A percentile compares a stretch with the other conserved stretches of the same genome.
These are phyloP conservation scores for Mycena maculata DNA, from an alignment of 768 basidiomycete genomes.

Conservation along the genomic window DNA sequence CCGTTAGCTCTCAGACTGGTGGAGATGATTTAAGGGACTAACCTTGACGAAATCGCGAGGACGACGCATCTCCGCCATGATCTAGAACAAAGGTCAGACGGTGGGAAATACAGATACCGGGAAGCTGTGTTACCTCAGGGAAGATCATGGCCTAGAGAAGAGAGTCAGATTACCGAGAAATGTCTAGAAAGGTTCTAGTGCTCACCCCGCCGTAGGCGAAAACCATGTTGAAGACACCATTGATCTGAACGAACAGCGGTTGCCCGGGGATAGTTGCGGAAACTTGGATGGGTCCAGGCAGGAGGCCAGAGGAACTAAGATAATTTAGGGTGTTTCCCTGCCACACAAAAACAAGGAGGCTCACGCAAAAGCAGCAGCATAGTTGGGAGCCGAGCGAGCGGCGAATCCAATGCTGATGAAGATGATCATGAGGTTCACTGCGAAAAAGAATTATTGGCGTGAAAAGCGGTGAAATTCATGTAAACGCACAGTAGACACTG, in stretches of 20 bases:
- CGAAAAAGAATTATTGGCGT: neutral
- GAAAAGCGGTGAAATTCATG: too few species aligned
- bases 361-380: constrained; percentile 9
- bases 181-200: too few species aligned
- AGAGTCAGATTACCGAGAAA: neutral
- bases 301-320: neutral
- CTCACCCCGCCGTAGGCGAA: constrained; percentile 13
- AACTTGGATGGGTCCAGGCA: constrained; percentile 9
- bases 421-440: constrained; percentile 11
- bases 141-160: constrained; percentile 12
- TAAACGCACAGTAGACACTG: constrained; percentile 10
- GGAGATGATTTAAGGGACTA: too few species aligned
- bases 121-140: neutral
- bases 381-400: neutral
- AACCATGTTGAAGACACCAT: constrained; percentile 9
- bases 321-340: neutral
- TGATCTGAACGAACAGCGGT: constrained; percentile 14
- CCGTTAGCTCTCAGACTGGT: neutral
- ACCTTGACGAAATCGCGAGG: constrained; percentile 16
- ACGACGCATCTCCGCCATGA: constrained; percentile 20
- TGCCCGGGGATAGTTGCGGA: neutral
- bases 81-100: neutral
- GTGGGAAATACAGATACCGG: too few species aligned
- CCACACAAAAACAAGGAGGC: neutral
- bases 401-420: constrained; percentile 20